These are phyloP conservation scores for Metschnikowia kunwiensis DNA, from an alignment of 805 yeast genomes.

Conservation along the genomic window DNA sequence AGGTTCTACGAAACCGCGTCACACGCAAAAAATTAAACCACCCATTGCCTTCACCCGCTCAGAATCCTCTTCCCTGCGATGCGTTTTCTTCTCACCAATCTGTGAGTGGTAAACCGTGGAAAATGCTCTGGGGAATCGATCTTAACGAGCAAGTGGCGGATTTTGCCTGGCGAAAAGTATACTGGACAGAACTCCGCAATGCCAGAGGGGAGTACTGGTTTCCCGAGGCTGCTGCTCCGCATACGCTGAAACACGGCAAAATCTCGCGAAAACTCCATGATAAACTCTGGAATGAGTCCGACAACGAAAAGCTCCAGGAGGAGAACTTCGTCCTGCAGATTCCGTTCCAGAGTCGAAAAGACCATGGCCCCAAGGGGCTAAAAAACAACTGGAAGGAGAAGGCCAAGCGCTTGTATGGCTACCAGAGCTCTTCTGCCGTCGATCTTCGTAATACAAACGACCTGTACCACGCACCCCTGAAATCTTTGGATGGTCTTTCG, in stretches of 20 bases:
- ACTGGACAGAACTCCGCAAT: conserved; percentile 50
- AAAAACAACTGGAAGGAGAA: conserved; percentile 13
- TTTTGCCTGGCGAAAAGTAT: conserved; percentile 52
- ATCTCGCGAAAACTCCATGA: conserved; percentile 29
- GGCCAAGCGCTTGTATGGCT: conserved; percentile 14
- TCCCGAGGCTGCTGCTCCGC: conserved; percentile 19
- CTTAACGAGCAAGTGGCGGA: conserved; percentile 57
- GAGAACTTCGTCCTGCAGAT: conserved; percentile 10
- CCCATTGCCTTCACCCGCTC: conserved; percentile 21
- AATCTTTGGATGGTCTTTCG: conserved; percentile 9
- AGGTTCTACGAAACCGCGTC: conserved; percentile 70
- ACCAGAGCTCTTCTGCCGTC: conserved; percentile 6
- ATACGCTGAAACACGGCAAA: conserved; percentile 3
- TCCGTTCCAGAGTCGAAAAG: conserved; percentile 6
- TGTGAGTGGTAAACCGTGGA: conserved; percentile 31
- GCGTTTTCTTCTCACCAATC: conserved; percentile 48
- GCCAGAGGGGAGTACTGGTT: conserved; percentile 53
- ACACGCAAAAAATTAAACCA: conserved; percentile 51
- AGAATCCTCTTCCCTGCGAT: conserved; percentile 59
- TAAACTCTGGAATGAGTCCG: conserved; percentile 28
- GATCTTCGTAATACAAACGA: background rate
- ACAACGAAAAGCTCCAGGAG: conserved; percentile 7
- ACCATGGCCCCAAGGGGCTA: background rate
- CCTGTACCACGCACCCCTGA: conserved; percentile 7
- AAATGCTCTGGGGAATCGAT: conserved; percentile 63